Base-by-base conservation (phyloP, 148 eudicot genomes). In the Chenopodium suecicum region DNA sequence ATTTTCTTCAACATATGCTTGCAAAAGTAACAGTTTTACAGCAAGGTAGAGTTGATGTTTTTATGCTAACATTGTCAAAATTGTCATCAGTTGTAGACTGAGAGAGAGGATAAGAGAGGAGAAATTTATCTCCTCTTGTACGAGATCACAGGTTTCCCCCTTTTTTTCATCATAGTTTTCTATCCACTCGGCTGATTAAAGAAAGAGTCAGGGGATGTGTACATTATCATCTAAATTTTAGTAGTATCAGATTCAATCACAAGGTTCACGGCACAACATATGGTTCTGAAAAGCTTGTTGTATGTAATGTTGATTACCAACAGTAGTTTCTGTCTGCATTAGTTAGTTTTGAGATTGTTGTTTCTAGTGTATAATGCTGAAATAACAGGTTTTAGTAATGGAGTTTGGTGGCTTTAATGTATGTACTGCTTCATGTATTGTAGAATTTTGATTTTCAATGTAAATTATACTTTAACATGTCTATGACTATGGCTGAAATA, bases 1-100 rank as follows among this genome's bases (percentile, higher is more conserved):
- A 76, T 69, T 79, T 46, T 56, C 82, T 74, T 56, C 60, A 37
- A 73, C 79, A 65, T 50, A 13, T 66, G 70, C 82, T 67, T 83
- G 70, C 79, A 79, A 31, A 8, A 37, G 46, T 11, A 65, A 54
- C 47, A 25, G 64, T 65, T 46, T 77, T 54, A 73, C 32, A 78
- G 31, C 71, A 70, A 48, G 29, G 70, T 29, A 56, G 75, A 17
- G 81, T 78, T 25, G 74, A n/a, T 66, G 23, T 48, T 27, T 52
- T 78, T 8, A 32, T 75, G 19, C 44, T 52, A 23, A 37, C 44
- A 69, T 16, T 75, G 76, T 32, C 60, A 71, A 76, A 68, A 29
- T 16, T 78, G 66, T 22, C 37, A 22, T 52, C 67, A n/a, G 48
- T 22, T 62, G 68, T 70, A 46, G 73, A 76, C 29, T 65, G 13